Base-by-base conservation (phyloP, 2,329 filamentous ascomycete species). In the Tolypocladium ophioglossoides region DNA sequence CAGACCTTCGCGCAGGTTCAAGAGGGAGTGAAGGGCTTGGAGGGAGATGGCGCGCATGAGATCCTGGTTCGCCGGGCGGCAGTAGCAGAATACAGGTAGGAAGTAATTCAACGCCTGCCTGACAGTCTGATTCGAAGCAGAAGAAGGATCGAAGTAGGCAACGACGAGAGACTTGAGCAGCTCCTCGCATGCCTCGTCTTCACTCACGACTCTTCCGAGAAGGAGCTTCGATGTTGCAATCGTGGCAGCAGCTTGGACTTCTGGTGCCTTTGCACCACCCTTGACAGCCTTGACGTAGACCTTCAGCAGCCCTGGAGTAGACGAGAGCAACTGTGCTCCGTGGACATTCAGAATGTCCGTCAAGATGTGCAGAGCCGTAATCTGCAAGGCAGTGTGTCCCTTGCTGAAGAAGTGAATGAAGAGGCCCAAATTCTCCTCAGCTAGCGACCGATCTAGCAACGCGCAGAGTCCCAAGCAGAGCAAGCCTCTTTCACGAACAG, bases 321-420 rank as follows among this genome's bases (percentile, higher is more conserved):
- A 73, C 3, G 82, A 78, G 5, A 90, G 76, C 18, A 96, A 81
- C 56, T 95, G 81, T 0, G 87, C 82, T 16, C 90, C 91, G 65
- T 97, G 90, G 1, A 91, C 89, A 52, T 91, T 91, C 50, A 97
- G 77, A 61, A 97, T 92, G 68, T 99, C 94, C 11, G 90, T 91
- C 35, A 99, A 80, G 58, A 96, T 95, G 59, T 97, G 90, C 35
- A 97, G 74, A 0, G 91, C 88, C 10, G 91, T 95, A 51, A 92
- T 88, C 68, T 97, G 92, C 40, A 99, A 77, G 0, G 86, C 84
- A 11, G 94, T 85, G 65, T 96, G 91, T 1, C 94, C 94, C 73
- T 95, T 96, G 70, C 77, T 87, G 73, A 95, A 96, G 75, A 95
- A 96, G 68, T 96, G 91, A 69, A 96, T 88, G 71, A 99, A 99